A percentile compares a stretch with the other conserved stretches of the same genome.
Conservation (phyloP, 169 alveolate species). For the Cytauxzoon felis region DNA sequence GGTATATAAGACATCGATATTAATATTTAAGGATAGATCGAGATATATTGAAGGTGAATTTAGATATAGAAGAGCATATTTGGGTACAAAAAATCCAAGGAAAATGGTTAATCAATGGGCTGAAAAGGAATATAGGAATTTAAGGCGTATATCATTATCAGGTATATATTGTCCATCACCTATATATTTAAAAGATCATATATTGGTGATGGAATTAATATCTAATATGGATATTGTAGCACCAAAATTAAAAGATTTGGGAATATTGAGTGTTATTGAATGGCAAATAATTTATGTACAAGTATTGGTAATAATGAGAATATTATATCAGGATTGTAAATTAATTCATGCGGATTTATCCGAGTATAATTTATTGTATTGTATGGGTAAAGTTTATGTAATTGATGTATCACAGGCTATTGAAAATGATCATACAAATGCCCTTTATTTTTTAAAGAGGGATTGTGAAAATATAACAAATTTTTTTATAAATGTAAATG, state of each 20-base stretch:
- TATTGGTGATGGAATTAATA: conserved; percentile 94
- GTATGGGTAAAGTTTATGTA: conserved; percentile 80
- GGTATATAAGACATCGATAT: conserved; percentile 96
- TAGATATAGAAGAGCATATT: conserved; percentile 95
- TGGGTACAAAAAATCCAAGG: conserved; percentile 92
- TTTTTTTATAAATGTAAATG: conserved; percentile 82
- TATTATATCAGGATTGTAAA: conserved; percentile 88
- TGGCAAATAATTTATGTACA: conserved; percentile 83
- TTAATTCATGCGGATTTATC: conserved; percentile 98
- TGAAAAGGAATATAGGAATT: conserved; percentile 96
- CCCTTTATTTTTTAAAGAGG: conserved; percentile 95
- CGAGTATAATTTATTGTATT: conserved; percentile 91
- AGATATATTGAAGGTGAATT: conserved; percentile 98
- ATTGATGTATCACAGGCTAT: conserved; percentile 98
- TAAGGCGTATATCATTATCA: conserved; percentile 86
- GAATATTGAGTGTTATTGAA: conserved; percentile 46
- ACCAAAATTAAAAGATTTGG: conserved; percentile 64
- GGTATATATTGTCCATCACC: conserved; percentile 93
- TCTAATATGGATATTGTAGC: conserved; percentile 80
- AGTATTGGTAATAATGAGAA: conserved; percentile 84
- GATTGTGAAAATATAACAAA: conserved; percentile 93
- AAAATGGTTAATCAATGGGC: conserved; percentile 99
- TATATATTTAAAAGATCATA: conserved; percentile 89
- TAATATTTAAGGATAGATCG: conserved; percentile 97
- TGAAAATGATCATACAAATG: conserved; percentile 97